Evolutionary conservation across 495 filamentous ascomycete species (phyloP), one percentile per base, ranked within the genome.

Genomic region (Paragyromitra xinjiangensis): DNA sequence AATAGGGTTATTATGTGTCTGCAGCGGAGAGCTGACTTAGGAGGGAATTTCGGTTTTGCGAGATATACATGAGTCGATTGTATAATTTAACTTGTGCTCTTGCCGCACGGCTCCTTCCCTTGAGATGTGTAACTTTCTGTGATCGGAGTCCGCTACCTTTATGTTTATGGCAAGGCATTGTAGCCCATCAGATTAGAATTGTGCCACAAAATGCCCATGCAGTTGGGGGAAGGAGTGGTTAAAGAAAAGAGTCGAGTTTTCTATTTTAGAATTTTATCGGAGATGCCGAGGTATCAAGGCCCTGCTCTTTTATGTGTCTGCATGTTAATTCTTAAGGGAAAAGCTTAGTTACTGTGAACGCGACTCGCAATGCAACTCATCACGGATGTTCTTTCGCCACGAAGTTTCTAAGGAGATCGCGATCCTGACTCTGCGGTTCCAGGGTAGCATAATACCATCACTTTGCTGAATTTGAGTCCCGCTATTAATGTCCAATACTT

Each of bases 311-410:
- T 24, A 48, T 59, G 40, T 69, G 53, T 62, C 19, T 55, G 22
- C 51, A 55, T 55, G 11, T 48, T 48, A 48, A 5, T 48, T 48
- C 44, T 4, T 48, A 16, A 6, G 50, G 29, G 19, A 62, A 22
- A 40, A 64, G 42, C 37, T n/a, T 62, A 34, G 11, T 48, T 62
- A 34, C 37, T 14, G 56, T 39, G 37, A 62, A 62, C 42, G 19
- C 48, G 0, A 26, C 51, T 48, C 34, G 29, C 53, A 70, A 71
- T 71, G 66, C 69, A 75, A 75, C 66, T 55, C 58, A 64, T 71
- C 73, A 75, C 66, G 64, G 64, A 45, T 2, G 5, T 11, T 61
- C 40, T 19, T 65, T 73, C 24, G 37, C 39, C 39, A 48, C 56
- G 7, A 53, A 3, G 29, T 34, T 34, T 34, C 29, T 34, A 34